Conservation (phyloP, 495 filamentous ascomycete species). For the Daldinia vernicosa region DNA sequence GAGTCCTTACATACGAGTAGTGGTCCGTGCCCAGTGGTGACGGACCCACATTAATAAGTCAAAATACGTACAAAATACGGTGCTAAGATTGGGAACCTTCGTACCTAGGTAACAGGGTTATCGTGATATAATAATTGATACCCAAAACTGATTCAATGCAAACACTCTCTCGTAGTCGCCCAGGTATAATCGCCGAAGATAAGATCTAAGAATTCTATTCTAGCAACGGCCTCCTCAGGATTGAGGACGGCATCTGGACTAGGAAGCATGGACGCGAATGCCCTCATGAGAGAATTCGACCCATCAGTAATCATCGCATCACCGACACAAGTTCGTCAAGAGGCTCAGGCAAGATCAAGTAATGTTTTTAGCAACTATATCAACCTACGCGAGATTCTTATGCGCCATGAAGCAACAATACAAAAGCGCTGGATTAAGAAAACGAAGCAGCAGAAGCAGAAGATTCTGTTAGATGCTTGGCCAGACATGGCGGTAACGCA, state of each 20-base stretch:
- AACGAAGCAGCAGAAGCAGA: slow-evolving; percentile 49
- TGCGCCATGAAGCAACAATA: slow-evolving; percentile 57
- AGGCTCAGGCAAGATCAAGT: slow-evolving; percentile 2
- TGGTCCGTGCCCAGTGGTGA: too few relatives aligned
- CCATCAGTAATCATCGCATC: not conserved
- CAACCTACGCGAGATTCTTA: slow-evolving; percentile 41
- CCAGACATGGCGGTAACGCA: slow-evolving; percentile 60
- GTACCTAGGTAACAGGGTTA: too few relatives aligned
- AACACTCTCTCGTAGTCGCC: too few relatives aligned
- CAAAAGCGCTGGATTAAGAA: slow-evolving; percentile 62
- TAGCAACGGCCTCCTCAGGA: too few relatives aligned
- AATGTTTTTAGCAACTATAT: slow-evolving; percentile 38
- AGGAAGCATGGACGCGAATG: not conserved
- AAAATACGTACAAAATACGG: too few relatives aligned
- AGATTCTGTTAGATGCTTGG: slow-evolving; percentile 54
- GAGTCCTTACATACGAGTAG: too few relatives aligned
- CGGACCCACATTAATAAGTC: too few relatives aligned
- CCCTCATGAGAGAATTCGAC: not conserved
- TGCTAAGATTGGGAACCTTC: too few relatives aligned
- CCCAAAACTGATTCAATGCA: too few relatives aligned
- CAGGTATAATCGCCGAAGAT: too few relatives aligned
- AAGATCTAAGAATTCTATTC: too few relatives aligned
- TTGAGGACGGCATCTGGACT: not conserved
- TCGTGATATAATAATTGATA: too few relatives aligned
- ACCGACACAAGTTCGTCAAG: not conserved